Conservation (phyloP, 2,329 filamentous ascomycete species). For the Botrytis aclada region DNA sequence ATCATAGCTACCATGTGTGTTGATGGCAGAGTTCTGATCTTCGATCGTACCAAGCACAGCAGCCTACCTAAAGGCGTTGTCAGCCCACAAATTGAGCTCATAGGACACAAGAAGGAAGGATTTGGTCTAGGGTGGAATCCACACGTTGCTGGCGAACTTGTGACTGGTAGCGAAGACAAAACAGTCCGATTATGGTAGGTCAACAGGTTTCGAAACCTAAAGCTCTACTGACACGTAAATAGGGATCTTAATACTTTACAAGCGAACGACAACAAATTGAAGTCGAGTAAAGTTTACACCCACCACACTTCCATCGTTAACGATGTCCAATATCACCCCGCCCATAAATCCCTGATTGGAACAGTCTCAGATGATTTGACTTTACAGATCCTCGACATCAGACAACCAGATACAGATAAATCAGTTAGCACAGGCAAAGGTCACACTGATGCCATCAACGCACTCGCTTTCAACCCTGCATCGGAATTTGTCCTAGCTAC, state of each 20-base stretch:
- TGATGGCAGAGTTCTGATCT: conserved; percentile 85
- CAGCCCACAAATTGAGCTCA: conserved; percentile 61
- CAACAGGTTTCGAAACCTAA: not conserved
- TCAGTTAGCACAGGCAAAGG: conserved; percentile 70
- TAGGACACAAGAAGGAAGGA: conserved; percentile 83
- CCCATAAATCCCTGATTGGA: conserved; percentile 80
- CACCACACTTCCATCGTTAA: conserved; percentile 92
- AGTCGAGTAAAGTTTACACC: conserved; percentile 72
- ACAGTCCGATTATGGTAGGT: conserved; percentile 86
- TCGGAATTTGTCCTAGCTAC: conserved; percentile 90
- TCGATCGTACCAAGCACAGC: conserved; percentile 93
- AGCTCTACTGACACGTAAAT: conserved; percentile 8
- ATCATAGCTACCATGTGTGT: conserved; percentile 91
- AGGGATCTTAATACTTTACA: conserved; percentile 80
- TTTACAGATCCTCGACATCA: conserved; percentile 86
- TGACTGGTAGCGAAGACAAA: conserved; percentile 86
- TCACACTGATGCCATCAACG: conserved; percentile 91
- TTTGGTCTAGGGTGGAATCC: conserved; percentile 94
- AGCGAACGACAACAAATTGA: conserved; percentile 65
- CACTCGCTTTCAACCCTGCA: conserved; percentile 89
- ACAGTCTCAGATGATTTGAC: conserved; percentile 94
- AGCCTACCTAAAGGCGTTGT: conserved; percentile 58
- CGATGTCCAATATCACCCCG: conserved; percentile 92
- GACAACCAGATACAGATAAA: conserved; percentile 61
- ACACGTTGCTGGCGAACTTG: conserved; percentile 71